Conservation (phyloP, 805 yeast species). For the Allodekkera sacchari region DNA sequence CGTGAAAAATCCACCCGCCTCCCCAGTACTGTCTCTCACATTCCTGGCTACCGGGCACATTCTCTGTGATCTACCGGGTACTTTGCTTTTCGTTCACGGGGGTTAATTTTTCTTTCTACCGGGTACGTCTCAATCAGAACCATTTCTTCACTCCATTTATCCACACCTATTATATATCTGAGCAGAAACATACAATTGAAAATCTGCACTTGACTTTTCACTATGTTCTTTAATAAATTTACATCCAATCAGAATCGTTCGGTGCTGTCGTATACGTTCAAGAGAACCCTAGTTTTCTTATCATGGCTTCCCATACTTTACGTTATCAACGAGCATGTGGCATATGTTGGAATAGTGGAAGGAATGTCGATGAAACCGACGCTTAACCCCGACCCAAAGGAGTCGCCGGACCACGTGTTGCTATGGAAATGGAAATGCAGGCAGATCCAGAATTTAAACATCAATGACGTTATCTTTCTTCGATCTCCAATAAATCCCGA, state of each 20-base stretch:
- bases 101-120: too few species aligned
- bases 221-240: too few species aligned
- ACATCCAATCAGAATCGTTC: too few species aligned
- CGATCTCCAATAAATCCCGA: constrained; percentile 78
- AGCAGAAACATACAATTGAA: too few species aligned
- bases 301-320: constrained; percentile 79
- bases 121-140: too few species aligned
- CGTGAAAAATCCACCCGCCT: too few species aligned
- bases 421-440: constrained; percentile 58
- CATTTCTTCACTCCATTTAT: too few species aligned
- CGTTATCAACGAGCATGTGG: constrained; percentile 60
- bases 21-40: too few species aligned
- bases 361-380: constrained; percentile 90
- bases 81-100: too few species aligned
- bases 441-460: constrained; percentile 34
- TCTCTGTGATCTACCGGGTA: too few species aligned
- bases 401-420: constrained; percentile 51
- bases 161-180: too few species aligned
- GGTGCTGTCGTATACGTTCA: constrained; percentile 20
- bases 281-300: constrained; percentile 29
- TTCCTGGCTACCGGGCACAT: too few species aligned
- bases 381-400: constrained; percentile 55
- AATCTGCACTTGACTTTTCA: not conserved
- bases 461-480: constrained; percentile 70
- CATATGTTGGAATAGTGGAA: constrained; percentile 62